Evolutionary conservation across 2,329 filamentous ascomycete species (phyloP).

Genomic region (Pseudopyricularia javanii): DNA sequence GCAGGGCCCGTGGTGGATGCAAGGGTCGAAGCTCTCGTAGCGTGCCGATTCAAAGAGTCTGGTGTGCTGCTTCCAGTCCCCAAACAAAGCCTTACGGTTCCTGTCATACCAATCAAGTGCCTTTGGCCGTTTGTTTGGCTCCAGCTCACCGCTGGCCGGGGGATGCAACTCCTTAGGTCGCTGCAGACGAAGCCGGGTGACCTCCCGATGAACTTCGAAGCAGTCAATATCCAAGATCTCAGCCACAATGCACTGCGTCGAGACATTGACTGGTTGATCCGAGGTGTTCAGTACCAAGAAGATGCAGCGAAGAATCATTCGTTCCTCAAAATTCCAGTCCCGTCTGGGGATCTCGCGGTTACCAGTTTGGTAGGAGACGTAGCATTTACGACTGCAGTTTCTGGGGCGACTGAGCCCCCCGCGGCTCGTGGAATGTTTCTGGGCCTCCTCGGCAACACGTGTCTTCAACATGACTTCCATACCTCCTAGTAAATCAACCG

Average conservation of each 20-base stretch:
- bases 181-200: conserved; percentile 24
- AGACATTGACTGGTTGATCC: conserved; percentile 21
- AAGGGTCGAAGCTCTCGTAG: conserved; percentile 49
- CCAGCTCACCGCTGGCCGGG: conserved; percentile 10
- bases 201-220: conserved; percentile 35
- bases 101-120: conserved; percentile 43
- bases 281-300: conserved; percentile 25
- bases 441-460: conserved; percentile 14
- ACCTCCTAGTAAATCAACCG: conserved; percentile 22
- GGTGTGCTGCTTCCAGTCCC: conserved; percentile 44
- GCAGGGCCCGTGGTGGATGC: conserved; percentile 58
- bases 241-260: conserved; percentile 35
- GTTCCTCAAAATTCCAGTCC: conserved; percentile 37
- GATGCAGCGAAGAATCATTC: conserved; percentile 32
- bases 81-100: conserved; percentile 37
- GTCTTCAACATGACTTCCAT: conserved; percentile 8
- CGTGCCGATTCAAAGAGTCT: conserved; percentile 41
- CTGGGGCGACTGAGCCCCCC: neutral
- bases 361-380: conserved; percentile 18
- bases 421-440: conserved; percentile 10
- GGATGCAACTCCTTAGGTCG: conserved; percentile 12
- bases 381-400: conserved; percentile 30
- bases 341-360: conserved; percentile 18
- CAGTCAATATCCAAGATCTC: conserved; percentile 38
- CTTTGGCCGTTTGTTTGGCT: conserved; percentile 22